A percentile compares a stretch with the other conserved stretches of the same genome.
Conservation (phyloP, 2,329 filamentous ascomycete species). For the Leptodontidium sp. region DNA sequence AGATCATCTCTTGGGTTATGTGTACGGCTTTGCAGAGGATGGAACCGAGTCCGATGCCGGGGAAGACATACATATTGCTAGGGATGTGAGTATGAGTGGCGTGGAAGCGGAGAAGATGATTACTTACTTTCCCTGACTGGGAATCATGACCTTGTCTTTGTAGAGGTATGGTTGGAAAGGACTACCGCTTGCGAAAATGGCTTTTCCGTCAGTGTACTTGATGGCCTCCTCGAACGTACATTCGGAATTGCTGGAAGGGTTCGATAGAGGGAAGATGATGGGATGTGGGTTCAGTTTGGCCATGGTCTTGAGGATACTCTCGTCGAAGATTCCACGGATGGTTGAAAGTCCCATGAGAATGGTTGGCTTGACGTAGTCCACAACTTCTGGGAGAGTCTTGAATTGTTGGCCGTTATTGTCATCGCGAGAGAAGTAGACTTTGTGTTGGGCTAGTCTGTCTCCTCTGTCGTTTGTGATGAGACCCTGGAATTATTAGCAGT, state of each 20-base stretch:
- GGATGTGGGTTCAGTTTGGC: constrained; percentile 73
- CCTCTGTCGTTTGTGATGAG: constrained; percentile 75
- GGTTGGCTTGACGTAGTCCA: constrained; percentile 78
- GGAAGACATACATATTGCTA: constrained; percentile 88
- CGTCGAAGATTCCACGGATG: constrained; percentile 76
- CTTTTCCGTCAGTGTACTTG: constrained; percentile 78
- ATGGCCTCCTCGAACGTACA: constrained; percentile 80
- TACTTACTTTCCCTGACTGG: constrained; percentile 57
- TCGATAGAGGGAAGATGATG: constrained; percentile 81
- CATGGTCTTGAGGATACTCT: constrained; percentile 79
- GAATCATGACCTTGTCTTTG: constrained; percentile 57
- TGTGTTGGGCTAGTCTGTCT: constrained; percentile 74
- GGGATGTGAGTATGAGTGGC: background rate
- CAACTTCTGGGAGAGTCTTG: constrained; percentile 70
- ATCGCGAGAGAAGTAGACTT: constrained; percentile 50
- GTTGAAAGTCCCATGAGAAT: constrained; percentile 87
- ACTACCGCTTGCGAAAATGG: constrained; percentile 82
- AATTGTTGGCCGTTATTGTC: constrained; percentile 51
- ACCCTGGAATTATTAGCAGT: constrained; percentile 54
- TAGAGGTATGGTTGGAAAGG: constrained; percentile 78
- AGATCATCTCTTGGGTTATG: constrained; percentile 65
- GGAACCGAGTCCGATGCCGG: constrained; percentile 82
- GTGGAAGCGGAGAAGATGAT: background rate
- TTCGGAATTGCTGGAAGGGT: constrained; percentile 84
- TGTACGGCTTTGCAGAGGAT: constrained; percentile 73